Evolutionary conservation across 495 filamentous ascomycete genomes (phyloP).

Genomic region (Penicillium daleae): DNA sequence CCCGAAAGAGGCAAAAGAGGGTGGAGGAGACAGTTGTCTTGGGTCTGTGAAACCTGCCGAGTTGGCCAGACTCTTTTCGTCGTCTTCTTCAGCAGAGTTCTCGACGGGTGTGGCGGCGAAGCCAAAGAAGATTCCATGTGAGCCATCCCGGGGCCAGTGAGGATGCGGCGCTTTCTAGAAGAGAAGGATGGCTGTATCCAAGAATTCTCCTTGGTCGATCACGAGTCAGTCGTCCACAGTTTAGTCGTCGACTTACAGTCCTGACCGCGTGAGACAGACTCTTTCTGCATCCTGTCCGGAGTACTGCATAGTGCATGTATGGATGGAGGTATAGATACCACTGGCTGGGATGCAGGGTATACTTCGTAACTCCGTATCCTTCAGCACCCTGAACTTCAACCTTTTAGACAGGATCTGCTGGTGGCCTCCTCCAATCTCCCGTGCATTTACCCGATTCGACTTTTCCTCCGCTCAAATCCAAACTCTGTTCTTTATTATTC

Average conservation of each 20-base stretch:
- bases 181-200: neutral
- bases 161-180: neutral
- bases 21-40: no score
- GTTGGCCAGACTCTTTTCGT: neutral
- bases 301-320: no score
- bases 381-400: no score
- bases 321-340: no score
- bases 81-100: neutral
- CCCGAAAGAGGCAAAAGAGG: neutral
- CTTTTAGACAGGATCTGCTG: conserved; percentile 11
- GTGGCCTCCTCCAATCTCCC: conserved; percentile 8
- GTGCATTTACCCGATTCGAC: conserved; percentile 37
- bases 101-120: conserved; percentile 16
- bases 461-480: conserved; percentile 5
- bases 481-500: neutral
- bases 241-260: neutral
- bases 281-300: no score
- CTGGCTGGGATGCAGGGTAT: no score
- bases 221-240: neutral
- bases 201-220: neutral
- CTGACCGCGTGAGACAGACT: no score
- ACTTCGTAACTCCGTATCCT: neutral
- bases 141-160: neutral
- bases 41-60: conserved; percentile 22
- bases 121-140: conserved; percentile 15